phyloP scores from a whole-genome alignment of 805 yeast genomes.

The Myxozyma mucilagina region DNA sequence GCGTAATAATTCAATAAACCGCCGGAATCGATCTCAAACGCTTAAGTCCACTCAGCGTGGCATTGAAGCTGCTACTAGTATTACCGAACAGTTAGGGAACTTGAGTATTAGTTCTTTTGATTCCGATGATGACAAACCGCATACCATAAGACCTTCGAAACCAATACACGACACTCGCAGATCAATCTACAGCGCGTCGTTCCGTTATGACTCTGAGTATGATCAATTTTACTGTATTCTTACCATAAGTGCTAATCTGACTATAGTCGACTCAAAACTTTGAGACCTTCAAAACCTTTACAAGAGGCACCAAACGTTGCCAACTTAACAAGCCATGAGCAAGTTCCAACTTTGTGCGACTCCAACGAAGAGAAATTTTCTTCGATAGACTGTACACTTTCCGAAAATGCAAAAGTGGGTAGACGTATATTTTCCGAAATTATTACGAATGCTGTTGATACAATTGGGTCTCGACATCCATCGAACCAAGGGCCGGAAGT shows the following conservation, averaged over 20 bases:
- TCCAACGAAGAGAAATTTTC: conserved; percentile 11
- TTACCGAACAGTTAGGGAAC: conserved; percentile 5
- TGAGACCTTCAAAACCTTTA: conserved; percentile 13
- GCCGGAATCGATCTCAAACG: conserved; percentile 5
- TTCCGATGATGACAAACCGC: conserved; percentile 3
- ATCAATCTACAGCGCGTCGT: conserved; percentile 1
- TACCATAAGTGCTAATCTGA: background rate
- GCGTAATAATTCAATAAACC: conserved; percentile 1
- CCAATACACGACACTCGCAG: background rate
- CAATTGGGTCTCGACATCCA: conserved; percentile 1
- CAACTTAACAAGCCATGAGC: conserved; percentile 2
- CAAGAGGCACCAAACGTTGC: conserved; percentile 11
- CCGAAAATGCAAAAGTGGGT: conserved; percentile 7
- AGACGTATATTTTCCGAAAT: conserved; percentile 7
- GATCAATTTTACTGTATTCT: background rate
- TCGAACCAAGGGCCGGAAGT: background rate
- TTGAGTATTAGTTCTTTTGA: background rate
- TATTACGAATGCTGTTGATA: background rate
- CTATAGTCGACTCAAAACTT: conserved; percentile 14
- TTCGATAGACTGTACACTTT: conserved; percentile 1
- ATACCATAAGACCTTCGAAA: conserved; percentile 5
- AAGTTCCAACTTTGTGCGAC: conserved; percentile 1
- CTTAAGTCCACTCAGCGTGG: background rate
- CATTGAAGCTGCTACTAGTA: background rate
- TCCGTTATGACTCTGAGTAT: conserved; percentile 14